Conservation (phyloP, 345 rosid species). For the Bruguiera sexangula region DNA sequence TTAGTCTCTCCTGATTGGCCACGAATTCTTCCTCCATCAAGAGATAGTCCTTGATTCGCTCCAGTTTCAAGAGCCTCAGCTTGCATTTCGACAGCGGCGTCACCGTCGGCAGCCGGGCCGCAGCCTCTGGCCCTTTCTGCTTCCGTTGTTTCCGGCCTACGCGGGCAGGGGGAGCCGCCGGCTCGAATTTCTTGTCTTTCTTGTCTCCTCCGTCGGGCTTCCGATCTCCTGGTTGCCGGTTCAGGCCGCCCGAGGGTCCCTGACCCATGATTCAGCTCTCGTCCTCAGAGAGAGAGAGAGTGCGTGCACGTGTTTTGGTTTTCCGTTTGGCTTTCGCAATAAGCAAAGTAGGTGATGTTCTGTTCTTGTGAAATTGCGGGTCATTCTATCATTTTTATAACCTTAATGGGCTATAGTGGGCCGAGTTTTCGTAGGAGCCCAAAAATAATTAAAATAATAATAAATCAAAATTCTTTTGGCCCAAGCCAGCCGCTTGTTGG, state of each 20-base stretch:
- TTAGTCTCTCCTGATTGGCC: constrained; percentile 28
- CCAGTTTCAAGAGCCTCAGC: constrained; percentile 23
- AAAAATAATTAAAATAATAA: too few relatives aligned
- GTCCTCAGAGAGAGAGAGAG: background rate
- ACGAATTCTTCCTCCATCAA: constrained; percentile 34
- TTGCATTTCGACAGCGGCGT: constrained; percentile 28
- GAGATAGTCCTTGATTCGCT: constrained; percentile 30
- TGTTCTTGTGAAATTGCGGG: too few relatives aligned
- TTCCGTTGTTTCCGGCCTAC: constrained; percentile 25
- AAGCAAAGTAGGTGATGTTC: too few relatives aligned
- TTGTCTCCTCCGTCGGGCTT: constrained; percentile 22
- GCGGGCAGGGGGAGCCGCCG: constrained; percentile 23
- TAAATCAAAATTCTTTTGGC: too few relatives aligned
- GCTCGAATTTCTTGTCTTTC: constrained; percentile 33
- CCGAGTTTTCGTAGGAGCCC: too few relatives aligned
- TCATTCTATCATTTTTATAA: too few relatives aligned
- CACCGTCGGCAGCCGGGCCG: constrained; percentile 22
- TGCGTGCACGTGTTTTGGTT: background rate
- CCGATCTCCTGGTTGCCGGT: constrained; percentile 22
- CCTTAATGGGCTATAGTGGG: too few relatives aligned
- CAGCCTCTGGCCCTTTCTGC: constrained; percentile 24
- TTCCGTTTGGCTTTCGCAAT: too few relatives aligned
- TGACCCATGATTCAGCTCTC: constrained; percentile 15
- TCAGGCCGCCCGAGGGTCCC: constrained; percentile 22
- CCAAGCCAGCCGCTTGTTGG: too few relatives aligned